Conservation (phyloP, 352 stramenopile genomes). For the Pythium aristosporum region DNA sequence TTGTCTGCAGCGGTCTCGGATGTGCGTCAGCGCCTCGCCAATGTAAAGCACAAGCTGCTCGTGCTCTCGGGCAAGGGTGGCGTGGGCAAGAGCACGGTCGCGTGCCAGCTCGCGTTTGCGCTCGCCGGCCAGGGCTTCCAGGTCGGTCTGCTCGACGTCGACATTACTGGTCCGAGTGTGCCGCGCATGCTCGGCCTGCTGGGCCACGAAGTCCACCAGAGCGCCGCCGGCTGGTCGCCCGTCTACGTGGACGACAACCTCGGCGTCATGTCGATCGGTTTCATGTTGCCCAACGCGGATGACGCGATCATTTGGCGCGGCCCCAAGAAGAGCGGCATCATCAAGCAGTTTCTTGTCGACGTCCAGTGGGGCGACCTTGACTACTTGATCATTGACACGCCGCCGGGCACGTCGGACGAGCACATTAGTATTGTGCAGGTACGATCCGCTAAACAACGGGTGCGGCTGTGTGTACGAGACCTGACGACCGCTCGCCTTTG, state of each 20-base stretch:
- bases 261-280: constrained; percentile 99
- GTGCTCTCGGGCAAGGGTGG: constrained; percentile 99
- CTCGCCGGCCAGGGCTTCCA: constrained; percentile 93
- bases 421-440: constrained; percentile 99
- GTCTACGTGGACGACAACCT: constrained; percentile 99
- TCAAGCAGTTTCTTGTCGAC: constrained; percentile 99
- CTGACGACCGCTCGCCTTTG: background rate
- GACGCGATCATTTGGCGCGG: constrained; percentile 99
- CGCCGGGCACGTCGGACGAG: constrained; percentile 99
- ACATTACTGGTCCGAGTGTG: constrained; percentile 99
- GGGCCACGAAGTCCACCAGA: constrained; percentile 96
- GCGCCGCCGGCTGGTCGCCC: constrained; percentile 97
- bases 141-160: constrained; percentile 98
- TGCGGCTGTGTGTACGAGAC: background rate
- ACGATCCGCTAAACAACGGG: background rate
- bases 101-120: constrained; percentile 97
- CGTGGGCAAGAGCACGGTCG: constrained; percentile 99
- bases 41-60: constrained; percentile 96
- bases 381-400: constrained; percentile 99
- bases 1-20: constrained; percentile 57
- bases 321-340: constrained; percentile 99
- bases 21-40: constrained; percentile 81
- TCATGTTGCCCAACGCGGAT: constrained; percentile 97
- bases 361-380: constrained; percentile 99
- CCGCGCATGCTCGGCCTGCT: constrained; percentile 95